Conservation (phyloP, 2,329 filamentous ascomycete genomes). For the Phyllosticta citriasiana region DNA sequence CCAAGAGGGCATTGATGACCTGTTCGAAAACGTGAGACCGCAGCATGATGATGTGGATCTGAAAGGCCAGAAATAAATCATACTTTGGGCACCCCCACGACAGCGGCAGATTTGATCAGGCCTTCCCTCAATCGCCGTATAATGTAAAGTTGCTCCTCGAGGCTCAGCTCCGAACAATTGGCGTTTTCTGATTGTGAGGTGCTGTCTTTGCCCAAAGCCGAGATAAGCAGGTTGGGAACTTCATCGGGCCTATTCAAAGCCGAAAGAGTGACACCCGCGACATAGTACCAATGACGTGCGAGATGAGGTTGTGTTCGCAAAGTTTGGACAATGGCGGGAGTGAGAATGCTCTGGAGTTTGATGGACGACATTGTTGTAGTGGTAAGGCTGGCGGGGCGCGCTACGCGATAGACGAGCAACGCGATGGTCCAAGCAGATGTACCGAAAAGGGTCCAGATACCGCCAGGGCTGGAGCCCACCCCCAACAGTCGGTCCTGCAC, state of each 20-base stretch:
- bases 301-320: constrained; percentile 34
- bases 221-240: constrained; percentile 35
- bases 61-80: background rate
- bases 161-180: constrained; percentile 19
- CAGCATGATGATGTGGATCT: background rate
- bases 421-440: background rate
- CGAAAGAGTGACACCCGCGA: constrained; percentile 37
- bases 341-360: constrained; percentile 24
- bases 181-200: background rate
- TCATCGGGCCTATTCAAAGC: constrained; percentile 42
- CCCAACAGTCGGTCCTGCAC: background rate
- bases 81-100: constrained; percentile 44
- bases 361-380: constrained; percentile 7
- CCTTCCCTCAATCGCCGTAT: constrained; percentile 40
- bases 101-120: constrained; percentile 38
- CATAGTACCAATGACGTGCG: constrained; percentile 41
- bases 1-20: constrained; percentile 29
- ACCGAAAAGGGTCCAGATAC: background rate
- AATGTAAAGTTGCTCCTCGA: constrained; percentile 34
- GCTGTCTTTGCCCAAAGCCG: constrained; percentile 29
- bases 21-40: constrained; percentile 7
- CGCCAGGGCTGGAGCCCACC: background rate
- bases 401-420: background rate
- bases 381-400: background rate
- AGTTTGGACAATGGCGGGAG: constrained; percentile 33